These are phyloP conservation scores for Nicotiana obtusifolia DNA, from an alignment of 257 asterid species.

Conservation along the genomic window DNA sequence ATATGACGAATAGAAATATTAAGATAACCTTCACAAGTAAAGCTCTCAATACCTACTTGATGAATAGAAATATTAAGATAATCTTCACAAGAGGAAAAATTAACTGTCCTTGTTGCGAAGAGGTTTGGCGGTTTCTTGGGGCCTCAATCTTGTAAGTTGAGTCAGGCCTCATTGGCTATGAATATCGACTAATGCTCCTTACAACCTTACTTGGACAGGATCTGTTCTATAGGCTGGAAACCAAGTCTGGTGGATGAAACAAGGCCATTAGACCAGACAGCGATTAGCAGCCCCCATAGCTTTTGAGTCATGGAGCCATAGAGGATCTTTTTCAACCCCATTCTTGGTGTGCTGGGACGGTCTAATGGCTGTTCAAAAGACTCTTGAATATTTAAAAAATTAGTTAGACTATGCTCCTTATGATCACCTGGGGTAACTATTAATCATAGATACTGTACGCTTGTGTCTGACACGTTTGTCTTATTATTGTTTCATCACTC, in stretches of 20 bases:
- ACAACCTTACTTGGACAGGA: not conserved
- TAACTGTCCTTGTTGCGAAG: not conserved
- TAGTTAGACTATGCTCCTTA: too few relatives aligned
- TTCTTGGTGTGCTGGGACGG: not conserved
- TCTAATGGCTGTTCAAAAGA: not conserved
- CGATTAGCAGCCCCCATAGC: not conserved
- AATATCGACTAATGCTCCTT: too few relatives aligned
- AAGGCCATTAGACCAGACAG: not conserved
- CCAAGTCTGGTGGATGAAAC: not conserved
- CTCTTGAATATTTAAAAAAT: not conserved
- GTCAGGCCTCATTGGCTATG: not conserved
- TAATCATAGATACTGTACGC: not conserved
- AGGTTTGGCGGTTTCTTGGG: not conserved
- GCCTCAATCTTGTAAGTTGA: not conserved
- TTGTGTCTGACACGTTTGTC: not conserved
- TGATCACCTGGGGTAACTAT: not conserved
- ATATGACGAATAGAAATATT: not conserved
- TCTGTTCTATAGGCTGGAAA: not conserved
- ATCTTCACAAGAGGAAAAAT: not conserved
- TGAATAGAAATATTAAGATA: not conserved
- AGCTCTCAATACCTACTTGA: not conserved
- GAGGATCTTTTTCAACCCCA: not conserved
- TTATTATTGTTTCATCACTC: not conserved
- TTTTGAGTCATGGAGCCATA: not conserved
- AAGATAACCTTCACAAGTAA: not conserved